A percentile compares a stretch with the other conserved stretches of the same genome.
These are phyloP conservation scores for Hericium rajendrae DNA, from an alignment of 768 basidiomycete genomes.

Conservation along the genomic window DNA sequence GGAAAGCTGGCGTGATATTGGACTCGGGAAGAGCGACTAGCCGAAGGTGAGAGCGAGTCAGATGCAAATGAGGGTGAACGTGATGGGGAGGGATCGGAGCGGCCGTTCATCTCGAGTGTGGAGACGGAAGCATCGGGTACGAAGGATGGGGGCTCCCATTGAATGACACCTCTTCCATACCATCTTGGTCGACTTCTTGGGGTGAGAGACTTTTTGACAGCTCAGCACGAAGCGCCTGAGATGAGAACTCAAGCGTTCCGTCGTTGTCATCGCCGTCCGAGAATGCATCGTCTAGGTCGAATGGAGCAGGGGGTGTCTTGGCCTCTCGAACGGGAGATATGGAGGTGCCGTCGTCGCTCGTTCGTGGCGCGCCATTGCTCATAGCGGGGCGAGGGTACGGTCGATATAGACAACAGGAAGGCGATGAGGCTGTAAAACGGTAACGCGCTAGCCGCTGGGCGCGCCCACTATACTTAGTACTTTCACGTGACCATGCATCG, in stretches of 20 bases:
- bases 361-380: constrained; percentile 2
- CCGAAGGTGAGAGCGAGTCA: constrained; percentile 16
- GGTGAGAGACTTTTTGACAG: constrained; percentile 39
- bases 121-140: constrained; percentile 42
- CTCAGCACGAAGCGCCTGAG: constrained; percentile 53
- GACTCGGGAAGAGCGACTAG: constrained; percentile 9
- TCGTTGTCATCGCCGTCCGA: constrained; percentile 45
- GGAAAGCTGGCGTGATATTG: constrained; percentile 1
- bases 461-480: no score
- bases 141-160: constrained; percentile 14
- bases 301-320: background rate
- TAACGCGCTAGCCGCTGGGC: no score
- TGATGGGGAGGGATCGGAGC: constrained; percentile 14
- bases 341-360: background rate
- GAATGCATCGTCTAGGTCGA: constrained; percentile 54
- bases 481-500: no score
- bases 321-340: background rate
- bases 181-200: constrained; percentile 21
- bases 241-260: constrained; percentile 42
- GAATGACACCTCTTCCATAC: constrained; percentile 18
- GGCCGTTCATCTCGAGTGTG: constrained; percentile 44
- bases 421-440: background rate
- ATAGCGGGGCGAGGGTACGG: background rate
- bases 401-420: background rate
- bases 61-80: constrained; percentile 2